Conservation (phyloP, 2,329 filamentous ascomycete genomes). For the Coniochaeta sp. region DNA sequence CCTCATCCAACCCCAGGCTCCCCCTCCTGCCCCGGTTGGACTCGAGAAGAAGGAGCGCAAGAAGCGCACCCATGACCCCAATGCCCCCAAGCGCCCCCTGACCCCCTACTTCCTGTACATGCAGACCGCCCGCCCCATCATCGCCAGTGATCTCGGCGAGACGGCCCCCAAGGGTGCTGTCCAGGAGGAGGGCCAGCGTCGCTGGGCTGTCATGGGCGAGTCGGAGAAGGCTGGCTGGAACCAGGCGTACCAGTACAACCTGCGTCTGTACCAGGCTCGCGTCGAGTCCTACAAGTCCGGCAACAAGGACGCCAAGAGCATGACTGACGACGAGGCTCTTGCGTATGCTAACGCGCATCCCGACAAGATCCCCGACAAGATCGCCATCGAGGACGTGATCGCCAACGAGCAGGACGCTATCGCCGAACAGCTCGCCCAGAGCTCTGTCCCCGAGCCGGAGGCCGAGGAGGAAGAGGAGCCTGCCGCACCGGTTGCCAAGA, state of each 20-base stretch:
- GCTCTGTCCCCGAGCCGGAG: conserved; percentile 24
- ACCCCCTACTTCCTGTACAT: conserved; percentile 96
- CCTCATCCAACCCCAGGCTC: conserved; percentile 32
- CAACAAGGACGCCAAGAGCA: conserved; percentile 51
- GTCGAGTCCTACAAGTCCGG: conserved; percentile 58
- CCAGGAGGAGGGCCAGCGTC: conserved; percentile 75
- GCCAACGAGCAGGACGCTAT: conserved; percentile 50
- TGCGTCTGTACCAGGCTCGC: conserved; percentile 58
- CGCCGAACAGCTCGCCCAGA: conserved; percentile 50
- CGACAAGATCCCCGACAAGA: conserved; percentile 45
- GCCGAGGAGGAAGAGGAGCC: conserved; percentile 33
- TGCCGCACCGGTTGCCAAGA: conserved; percentile 40
- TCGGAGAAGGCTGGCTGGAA: conserved; percentile 66
- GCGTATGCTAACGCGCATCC: conserved; percentile 52
- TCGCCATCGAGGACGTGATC: conserved; percentile 33
- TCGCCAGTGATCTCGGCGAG: conserved; percentile 70
- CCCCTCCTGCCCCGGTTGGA: conserved; percentile 39
- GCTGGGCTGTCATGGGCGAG: conserved; percentile 74
- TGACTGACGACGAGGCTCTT: conserved; percentile 54
- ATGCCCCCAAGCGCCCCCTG: conserved; percentile 87
- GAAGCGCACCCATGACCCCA: conserved; percentile 81
- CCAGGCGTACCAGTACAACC: conserved; percentile 60
- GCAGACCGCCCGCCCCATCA: conserved; percentile 76
- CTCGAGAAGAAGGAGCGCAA: conserved; percentile 78
- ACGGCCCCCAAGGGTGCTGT: conserved; percentile 78